Conservation (phyloP, 495 filamentous ascomycete species). For the Penicillium macrosclerotiorum region DNA sequence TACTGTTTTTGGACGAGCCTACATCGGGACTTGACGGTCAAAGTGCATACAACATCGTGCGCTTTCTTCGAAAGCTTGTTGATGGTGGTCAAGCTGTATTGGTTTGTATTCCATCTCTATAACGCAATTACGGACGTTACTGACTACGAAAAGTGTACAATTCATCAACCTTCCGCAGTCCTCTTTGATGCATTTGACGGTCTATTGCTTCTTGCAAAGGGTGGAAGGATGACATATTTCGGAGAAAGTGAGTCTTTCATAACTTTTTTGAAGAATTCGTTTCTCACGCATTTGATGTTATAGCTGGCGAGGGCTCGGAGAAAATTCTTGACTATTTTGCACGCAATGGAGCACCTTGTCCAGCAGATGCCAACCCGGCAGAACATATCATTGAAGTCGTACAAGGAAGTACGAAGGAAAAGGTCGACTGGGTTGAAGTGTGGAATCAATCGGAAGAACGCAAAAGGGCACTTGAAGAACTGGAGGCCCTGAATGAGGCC, state of each 20-base stretch:
- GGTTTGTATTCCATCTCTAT: slow-evolving; percentile 12
- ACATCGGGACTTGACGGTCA: slow-evolving; percentile 66
- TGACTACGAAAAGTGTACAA: slow-evolving; percentile 59
- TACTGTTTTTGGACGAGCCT: slow-evolving; percentile 65
- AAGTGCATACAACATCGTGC: slow-evolving; percentile 60
- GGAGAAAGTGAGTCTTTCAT: slow-evolving; percentile 52
- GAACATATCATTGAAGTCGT: slow-evolving; percentile 57
- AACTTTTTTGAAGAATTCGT: no score
- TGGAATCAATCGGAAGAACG: slow-evolving; percentile 57
- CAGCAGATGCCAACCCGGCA: slow-evolving; percentile 53
- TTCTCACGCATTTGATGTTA: slow-evolving; percentile 18
- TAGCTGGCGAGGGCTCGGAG: slow-evolving; percentile 62
- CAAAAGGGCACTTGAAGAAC: slow-evolving; percentile 57
- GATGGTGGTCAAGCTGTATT: slow-evolving; percentile 83
- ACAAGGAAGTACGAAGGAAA: slow-evolving; percentile 29
- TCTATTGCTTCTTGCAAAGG: slow-evolving; percentile 49
- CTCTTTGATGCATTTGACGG: slow-evolving; percentile 52
- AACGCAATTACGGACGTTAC: background rate
- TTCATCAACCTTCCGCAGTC: slow-evolving; percentile 85
- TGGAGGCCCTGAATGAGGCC: slow-evolving; percentile 58
- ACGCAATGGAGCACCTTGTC: slow-evolving; percentile 49
- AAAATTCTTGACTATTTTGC: slow-evolving; percentile 55
- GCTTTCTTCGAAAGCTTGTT: slow-evolving; percentile 81
- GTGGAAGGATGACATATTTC: slow-evolving; percentile 56
- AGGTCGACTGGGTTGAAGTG: slow-evolving; percentile 46